Base-by-base conservation (phyloP, 805 yeast species). In the Maudiozyma serrabonitensis region DNA sequence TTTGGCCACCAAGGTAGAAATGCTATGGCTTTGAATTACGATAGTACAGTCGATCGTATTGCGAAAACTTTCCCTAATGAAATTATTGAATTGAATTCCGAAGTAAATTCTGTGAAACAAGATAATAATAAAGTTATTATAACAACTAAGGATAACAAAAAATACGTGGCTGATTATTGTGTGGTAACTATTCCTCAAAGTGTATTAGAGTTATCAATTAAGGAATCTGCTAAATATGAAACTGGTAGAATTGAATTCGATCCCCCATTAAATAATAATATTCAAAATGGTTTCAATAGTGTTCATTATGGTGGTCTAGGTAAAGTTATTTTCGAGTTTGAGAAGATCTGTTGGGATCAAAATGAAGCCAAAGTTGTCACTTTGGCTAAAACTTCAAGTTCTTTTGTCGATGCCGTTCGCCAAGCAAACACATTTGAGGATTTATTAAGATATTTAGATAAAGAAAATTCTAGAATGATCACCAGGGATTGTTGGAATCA, bases 151-250 rank as follows among this genome's bases (percentile, higher is more conserved):
- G 54, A 62, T 7, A 73, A 74, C 2, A 48, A 52, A 2, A 52
- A 42, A 5, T 63, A 70, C 34, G 53, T 55, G 2, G 73, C 80
- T 31, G 80, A 84, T 44, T 83, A 79, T 59, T 69, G 79, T 28
- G 72, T 89, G 13, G 84, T 87, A 6, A 81, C 95, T 0, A 79
- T 86, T 5, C 96, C 96, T 0, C 84, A 84, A 53, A 84, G 90
- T 35, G 74, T 84, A 3, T 67, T 88, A 37, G 77, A 76, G 49
- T 57, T 78, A 4, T 63, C 68, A 0, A 52, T 59, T 2, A 43
- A 39, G 2, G 18, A 41, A 3, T 25, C 50, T 5, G 39, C 47
- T 19, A 49, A 47, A 3, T 12, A 43, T 4, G 43, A 44, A 11
- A 26, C 46, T 7, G 81, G 82, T 5, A 74, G 74, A 16, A 76